Evolutionary conservation across 2,329 filamentous ascomycete genomes (phyloP), one percentile per base, ranked within the genome.

Genomic region (Diaporthe caulivora): DNA sequence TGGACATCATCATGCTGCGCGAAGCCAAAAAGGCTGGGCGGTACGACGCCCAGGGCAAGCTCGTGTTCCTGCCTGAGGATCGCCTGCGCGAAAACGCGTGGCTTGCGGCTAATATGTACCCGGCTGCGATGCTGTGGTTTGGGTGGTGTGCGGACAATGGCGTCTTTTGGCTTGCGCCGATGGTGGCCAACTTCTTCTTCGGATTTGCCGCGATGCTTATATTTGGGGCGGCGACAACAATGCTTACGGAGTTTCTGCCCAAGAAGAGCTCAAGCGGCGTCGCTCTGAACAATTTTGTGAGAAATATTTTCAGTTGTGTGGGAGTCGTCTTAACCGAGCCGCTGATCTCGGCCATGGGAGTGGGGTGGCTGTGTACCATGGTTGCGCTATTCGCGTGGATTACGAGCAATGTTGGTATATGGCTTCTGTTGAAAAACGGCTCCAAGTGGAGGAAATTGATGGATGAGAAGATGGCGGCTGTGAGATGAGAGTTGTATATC

Each of bases 171-270:
- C 29, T 75, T 9, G 91, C 91, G 1, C 83, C 90, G 72, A 86
- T 89, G 76, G 85, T 93, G 51, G 91, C 91, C 31, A 91, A 92
- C 54, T 93, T 94, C 81, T 89, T 92, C 80, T 97, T 96, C 78
- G 94, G 94, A 21, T 77, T 93, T 4, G 92, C 92, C 2, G 92
- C 89, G 42, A 97, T 97, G 94, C 86, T 97, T 5, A 91, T 95
- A 40, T 95, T 94, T 82, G 88, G 90, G 64, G 88, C 91, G 77
- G 87, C 90, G 0, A 95, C 93, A 0, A 97, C 94, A 0, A 95
- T 97, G 93, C 85, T 97, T 76, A 96, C 94, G 0, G 94, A 97
- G 79, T 95, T 96, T 79, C 92, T 96, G 87, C 93, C 93, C 18
- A 87, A 90, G 54, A 87, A 88, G 75, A 92, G 92, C 65, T 93